Percentiles rank a stretch among this genome's conserved stretches.
These are phyloP conservation scores for Cryphonectria parasitica DNA, from an alignment of 2,329 filamentous ascomycete genomes.

Conservation along the genomic window DNA sequence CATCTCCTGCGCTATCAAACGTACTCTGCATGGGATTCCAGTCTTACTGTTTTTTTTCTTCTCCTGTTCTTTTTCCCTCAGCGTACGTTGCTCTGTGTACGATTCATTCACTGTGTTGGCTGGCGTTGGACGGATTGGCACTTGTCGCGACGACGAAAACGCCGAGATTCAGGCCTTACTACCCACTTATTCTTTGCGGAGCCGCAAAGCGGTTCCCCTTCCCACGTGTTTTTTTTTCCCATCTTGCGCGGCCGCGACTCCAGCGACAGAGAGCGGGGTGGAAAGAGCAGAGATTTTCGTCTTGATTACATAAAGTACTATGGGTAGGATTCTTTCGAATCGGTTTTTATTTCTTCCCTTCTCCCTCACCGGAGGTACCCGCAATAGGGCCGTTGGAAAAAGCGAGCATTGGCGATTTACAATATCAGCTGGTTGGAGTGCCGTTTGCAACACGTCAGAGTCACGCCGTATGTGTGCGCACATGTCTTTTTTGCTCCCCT, in stretches of 20 bases:
- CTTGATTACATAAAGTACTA: no score
- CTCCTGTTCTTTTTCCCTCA: neutral
- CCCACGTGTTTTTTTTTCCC: neutral
- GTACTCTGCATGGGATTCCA: neutral
- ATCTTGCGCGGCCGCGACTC: neutral
- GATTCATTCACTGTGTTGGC: neutral
- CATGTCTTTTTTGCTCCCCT: neutral
- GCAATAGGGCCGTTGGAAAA: constrained; percentile 15
- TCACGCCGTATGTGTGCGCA: neutral
- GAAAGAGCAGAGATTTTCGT: neutral
- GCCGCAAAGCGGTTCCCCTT: neutral
- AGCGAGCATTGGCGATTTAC: constrained; percentile 8
- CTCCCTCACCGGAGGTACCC: neutral
- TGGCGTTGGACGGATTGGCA: neutral
- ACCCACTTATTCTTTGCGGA: neutral
- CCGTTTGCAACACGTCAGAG: neutral
- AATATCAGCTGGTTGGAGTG: neutral
- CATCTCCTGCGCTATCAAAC: neutral
- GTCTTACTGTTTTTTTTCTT: neutral
- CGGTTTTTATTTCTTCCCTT: neutral
- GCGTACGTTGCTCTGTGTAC: neutral
- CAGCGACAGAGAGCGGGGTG: neutral
- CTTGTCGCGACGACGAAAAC: neutral
- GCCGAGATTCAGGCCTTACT: neutral
- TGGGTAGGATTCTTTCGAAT: no score